These are phyloP conservation scores for Aspergillus pseudoglaucus DNA, from an alignment of 2,329 filamentous ascomycete species.

Conservation along the genomic window DNA sequence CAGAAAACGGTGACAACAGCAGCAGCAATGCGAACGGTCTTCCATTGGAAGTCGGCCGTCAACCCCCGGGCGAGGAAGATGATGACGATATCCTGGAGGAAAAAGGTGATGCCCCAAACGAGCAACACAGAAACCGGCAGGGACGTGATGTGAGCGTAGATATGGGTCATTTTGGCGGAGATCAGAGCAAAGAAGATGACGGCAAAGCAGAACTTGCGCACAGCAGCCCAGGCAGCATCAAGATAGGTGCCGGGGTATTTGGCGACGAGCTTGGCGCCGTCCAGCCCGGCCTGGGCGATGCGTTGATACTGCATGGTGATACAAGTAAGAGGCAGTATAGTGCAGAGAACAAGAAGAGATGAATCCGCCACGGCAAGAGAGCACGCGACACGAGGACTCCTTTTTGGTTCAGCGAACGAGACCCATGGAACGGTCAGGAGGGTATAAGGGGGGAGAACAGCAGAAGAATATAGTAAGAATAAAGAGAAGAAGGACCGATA, in stretches of 20 bases:
- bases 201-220: slow-evolving; percentile 26
- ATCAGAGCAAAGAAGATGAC: slow-evolving; percentile 21
- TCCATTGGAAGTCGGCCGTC: slow-evolving; percentile 17
- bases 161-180: slow-evolving; percentile 20
- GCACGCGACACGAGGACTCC: not conserved
- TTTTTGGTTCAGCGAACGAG: too few species aligned
- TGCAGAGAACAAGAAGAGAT: not conserved
- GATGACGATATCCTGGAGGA: slow-evolving; percentile 24
- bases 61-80: slow-evolving; percentile 18
- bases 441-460: not conserved
- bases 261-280: not conserved
- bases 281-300: not conserved
- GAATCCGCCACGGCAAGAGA: not conserved
- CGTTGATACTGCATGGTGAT: not conserved
- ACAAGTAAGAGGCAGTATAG: too few species aligned
- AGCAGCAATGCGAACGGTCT: slow-evolving; percentile 11
- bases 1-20: slow-evolving; percentile 21
- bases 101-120: slow-evolving; percentile 23
- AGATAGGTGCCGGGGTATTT: slow-evolving; percentile 3
- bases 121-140: slow-evolving; percentile 17
- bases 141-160: slow-evolving; percentile 22
- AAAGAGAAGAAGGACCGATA: not conserved
- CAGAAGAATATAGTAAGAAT: not conserved
- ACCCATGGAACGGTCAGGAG: not conserved
- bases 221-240: slow-evolving; percentile 21